A percentile compares a stretch with the other conserved stretches of the same genome.
These are phyloP conservation scores for Psilocybe cubensis DNA, from an alignment of 768 basidiomycete genomes.

Conservation along the genomic window DNA sequence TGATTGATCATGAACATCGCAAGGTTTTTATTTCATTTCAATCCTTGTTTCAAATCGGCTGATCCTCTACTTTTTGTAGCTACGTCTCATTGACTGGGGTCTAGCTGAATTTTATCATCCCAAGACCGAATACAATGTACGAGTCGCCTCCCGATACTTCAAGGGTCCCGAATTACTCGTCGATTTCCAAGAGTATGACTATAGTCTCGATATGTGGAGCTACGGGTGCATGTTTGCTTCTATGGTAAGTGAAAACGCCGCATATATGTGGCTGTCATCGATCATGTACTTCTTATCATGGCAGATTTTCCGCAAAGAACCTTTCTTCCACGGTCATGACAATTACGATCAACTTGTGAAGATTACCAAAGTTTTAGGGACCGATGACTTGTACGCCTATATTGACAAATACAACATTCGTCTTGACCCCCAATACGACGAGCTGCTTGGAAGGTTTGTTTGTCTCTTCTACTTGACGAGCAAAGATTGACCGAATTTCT, in stretches of 20 bases:
- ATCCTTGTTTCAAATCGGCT: conserved; percentile 10
- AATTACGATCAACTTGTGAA: conserved; percentile 99
- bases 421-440: conserved; percentile 95
- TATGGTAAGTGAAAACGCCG: conserved; percentile 73
- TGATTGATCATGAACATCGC: conserved; percentile 98
- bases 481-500: neutral
- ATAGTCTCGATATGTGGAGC: conserved; percentile 98
- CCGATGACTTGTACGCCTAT: conserved; percentile 92
- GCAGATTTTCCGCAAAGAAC: conserved; percentile 98
- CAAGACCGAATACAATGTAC: conserved; percentile 96
- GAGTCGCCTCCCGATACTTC: conserved; percentile 97
- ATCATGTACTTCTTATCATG: conserved; percentile 7
- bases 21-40: conserved; percentile 60
- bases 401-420: conserved; percentile 95
- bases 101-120: conserved; percentile 99
- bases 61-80: conserved; percentile 42
- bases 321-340: conserved; percentile 99
- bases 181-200: conserved; percentile 98
- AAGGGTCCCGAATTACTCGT: conserved; percentile 97
- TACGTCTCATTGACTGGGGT: conserved; percentile 98
- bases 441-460: conserved; percentile 81
- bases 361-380: conserved; percentile 96
- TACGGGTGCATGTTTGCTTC: conserved; percentile 99
- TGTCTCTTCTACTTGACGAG: neutral
- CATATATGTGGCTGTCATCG: conserved; percentile 5